These are phyloP conservation scores for Dioscorea alata DNA, from an alignment of 106 monocot species.

Conservation along the genomic window DNA sequence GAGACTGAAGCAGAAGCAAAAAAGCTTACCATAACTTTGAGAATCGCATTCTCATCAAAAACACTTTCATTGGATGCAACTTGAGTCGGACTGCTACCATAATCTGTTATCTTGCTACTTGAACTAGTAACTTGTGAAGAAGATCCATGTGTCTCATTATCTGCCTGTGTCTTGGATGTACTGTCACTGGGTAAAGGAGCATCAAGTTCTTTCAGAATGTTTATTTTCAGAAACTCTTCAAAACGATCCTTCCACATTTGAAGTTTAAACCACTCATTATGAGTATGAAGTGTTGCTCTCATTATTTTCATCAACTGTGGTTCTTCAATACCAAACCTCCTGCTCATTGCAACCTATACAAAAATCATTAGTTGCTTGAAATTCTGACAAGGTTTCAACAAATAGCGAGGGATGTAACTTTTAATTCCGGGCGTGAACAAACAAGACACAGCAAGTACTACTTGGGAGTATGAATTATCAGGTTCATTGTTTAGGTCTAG, in stretches of 20 bases:
- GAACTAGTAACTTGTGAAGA: conserved; percentile 54
- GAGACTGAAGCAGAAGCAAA: neutral
- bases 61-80: conserved; percentile 38
- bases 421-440: neutral
- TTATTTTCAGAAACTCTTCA: conserved; percentile 77
- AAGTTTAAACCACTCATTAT: conserved; percentile 92
- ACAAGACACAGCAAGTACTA: neutral
- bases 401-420: neutral
- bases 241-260: conserved; percentile 98
- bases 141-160: conserved; percentile 38
- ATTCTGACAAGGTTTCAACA: neutral
- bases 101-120: conserved; percentile 47
- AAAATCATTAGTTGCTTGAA: neutral
- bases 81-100: conserved; percentile 56
- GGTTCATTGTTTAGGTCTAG: too few species aligned
- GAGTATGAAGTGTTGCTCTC: conserved; percentile 73
- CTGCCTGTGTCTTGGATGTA: conserved; percentile 23
- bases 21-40: conserved; percentile 94
- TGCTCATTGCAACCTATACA: conserved; percentile 74
- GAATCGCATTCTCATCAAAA: conserved; percentile 78
- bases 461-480: neutral
- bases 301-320: conserved; percentile 94
- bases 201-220: conserved; percentile 63
- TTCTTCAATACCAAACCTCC: conserved; percentile 84
- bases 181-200: conserved; percentile 6